Evolutionary conservation across 148 eudicot species (phyloP).

Genomic region (Persicaria maculosa): DNA sequence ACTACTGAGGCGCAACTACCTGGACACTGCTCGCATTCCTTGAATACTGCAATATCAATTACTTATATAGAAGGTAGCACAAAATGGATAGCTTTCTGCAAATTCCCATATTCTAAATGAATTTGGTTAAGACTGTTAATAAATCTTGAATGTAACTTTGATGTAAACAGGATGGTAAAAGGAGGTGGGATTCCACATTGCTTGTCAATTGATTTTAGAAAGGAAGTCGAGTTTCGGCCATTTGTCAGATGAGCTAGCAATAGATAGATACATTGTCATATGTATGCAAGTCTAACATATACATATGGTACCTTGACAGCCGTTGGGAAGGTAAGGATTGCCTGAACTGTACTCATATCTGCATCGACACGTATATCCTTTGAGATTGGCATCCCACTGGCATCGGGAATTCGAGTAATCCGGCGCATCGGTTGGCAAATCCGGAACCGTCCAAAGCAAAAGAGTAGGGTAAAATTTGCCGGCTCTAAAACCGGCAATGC

Average conservation of each 20-base stretch:
- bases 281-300: not conserved
- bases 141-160: too few species aligned
- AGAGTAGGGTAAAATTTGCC: not conserved
- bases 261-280: not conserved
- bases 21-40: constrained; percentile 8
- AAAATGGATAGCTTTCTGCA: too few species aligned
- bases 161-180: too few species aligned
- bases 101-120: too few species aligned
- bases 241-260: too few species aligned
- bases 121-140: too few species aligned
- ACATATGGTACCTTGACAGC: not conserved
- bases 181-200: too few species aligned
- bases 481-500: not conserved
- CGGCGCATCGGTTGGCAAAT: not conserved
- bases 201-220: too few species aligned
- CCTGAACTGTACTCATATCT: not conserved
- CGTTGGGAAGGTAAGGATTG: constrained; percentile 7
- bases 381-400: not conserved
- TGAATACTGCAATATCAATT: not conserved
- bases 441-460: not conserved
- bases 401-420: not conserved
- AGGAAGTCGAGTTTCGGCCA: too few species aligned
- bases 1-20: not conserved
- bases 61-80: too few species aligned
- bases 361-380: not conserved